Evolutionary conservation across 345 rosid species (phyloP), one percentile per base, ranked within the genome.

Genomic region (Camelina laxa): DNA sequence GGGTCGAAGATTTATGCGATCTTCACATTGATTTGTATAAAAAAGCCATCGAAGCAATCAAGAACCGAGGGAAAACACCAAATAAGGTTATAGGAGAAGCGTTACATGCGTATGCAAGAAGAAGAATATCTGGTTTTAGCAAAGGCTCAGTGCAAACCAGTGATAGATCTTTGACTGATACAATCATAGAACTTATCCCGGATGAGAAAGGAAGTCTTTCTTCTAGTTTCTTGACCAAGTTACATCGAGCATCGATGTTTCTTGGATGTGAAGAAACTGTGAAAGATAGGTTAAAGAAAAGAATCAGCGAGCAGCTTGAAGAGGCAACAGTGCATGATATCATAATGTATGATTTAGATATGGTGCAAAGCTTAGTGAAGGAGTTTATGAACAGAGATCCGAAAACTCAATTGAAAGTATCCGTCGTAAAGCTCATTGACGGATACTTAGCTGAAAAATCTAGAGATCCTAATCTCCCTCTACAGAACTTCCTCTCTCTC

Each of bases 371-470:
- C 71, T 70, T 87, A 12, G 85, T 87, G 17, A 84, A 78, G 75
- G 81, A 79, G 64, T 89, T 84, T 72, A 66, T 78, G 24, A 39
- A 41, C 60, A 64, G 31, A 7, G 80, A 80, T 65, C 79, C 17
- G 49, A 81, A 56, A 65, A 55, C 14, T 47, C 50, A 77, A 57
- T 67, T 82, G 44, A 84, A 53, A 65, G 71, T 17, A 9, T 76
- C 70, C 39, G 90, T 87, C 2, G 85, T 85, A 17, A 87, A 85
- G 75, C 80, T 89, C 66, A 58, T 84, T 2, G 94, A 89, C 65
- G 83, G 86, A 45, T 89, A 89, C 76, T 86, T 89, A n/a, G 83
- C 89, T 39, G 94, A 87, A 82, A 83, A 85, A 51, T 82, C 90
- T 3, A 80, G 82, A 65, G 86, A 86, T 76, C 82, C 84, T 13